Base-by-base conservation (phyloP, 306 rosid species). In the Pyrus bretschneideri region DNA sequence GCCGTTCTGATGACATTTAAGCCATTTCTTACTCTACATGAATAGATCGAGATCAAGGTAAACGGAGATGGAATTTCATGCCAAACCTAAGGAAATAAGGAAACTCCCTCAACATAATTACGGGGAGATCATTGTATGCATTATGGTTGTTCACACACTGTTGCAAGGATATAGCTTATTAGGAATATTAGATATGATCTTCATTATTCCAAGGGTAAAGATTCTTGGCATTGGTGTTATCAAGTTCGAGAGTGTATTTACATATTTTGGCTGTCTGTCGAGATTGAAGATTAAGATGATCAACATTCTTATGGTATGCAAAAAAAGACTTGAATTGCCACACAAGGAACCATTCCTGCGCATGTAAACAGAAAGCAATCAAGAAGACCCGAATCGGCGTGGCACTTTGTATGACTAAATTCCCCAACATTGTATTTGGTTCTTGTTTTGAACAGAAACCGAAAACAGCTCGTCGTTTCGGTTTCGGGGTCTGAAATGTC, bases 1-100 rank as follows among this genome's bases (percentile, higher is more conserved):
- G 91, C 61, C 51, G 87, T 85, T 52, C 35, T 85, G 65, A 23
- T 88, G 86, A 88, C 91, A 61, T 88, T 85, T 71, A 88, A 81
- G 65, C 88, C 88, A 38, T 85, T 85, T 76, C 78, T 83, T 21
- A 27, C 57, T 17, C 25, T 58, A 73, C 55, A 0, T 58, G 35
- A 57, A 9, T 57, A 22, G 65, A 54, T 9, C 9, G 52, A 15
- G 54, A 35, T 72, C 51, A 38, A 27, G 2, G 59, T 35, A 51
- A 8, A n/a, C 55, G 3, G 55, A 51, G 17, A 18, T 51, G 55
- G 55, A 51, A 17, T 18, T 51, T 51, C 55, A 51, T 51, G 55
- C 18, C 55, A 0, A 4, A 18, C 18, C 21, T 2, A 2, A 51
- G 55, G 55, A 51, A 51, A 17, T 17, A 5, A 51, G 55, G 55